These are phyloP conservation scores for Dactylellina parvicollis DNA, from an alignment of 2,329 filamentous ascomycete species.

Conservation along the genomic window DNA sequence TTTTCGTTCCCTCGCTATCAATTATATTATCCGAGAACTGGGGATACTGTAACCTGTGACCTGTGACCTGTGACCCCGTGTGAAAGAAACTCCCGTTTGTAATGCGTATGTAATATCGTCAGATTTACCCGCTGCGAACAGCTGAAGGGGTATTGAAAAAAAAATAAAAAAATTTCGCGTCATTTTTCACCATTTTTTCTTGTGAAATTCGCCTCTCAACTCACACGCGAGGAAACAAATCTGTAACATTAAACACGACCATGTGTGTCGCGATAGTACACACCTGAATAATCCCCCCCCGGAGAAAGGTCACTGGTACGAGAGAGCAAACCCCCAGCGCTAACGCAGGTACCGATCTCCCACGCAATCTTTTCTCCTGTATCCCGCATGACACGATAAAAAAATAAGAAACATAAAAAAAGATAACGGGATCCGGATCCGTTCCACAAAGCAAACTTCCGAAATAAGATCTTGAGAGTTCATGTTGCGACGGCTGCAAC, in stretches of 20 bases:
- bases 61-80: no score
- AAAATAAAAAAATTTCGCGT: no score
- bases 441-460: background rate
- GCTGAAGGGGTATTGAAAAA: no score
- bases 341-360: constrained; percentile 33
- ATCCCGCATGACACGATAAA: constrained; percentile 14
- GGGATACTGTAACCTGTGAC: no score
- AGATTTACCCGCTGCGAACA: background rate
- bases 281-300: no score
- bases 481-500: constrained; percentile 24
- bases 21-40: no score
- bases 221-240: background rate
- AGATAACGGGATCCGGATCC: background rate
- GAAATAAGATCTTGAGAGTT: background rate
- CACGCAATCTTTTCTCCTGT: constrained; percentile 5
- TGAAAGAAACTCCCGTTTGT: no score
- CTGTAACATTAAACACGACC: background rate
- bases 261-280: background rate
- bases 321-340: constrained; percentile 4
- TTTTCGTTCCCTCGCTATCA: background rate
- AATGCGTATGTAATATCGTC: constrained; percentile 3
- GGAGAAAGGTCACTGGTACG: background rate
- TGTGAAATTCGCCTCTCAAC: background rate
- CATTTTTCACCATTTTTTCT: no score
- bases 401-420: background rate